These are phyloP conservation scores for Hygrophila difformis DNA, from an alignment of 257 asterid genomes.

Conservation along the genomic window DNA sequence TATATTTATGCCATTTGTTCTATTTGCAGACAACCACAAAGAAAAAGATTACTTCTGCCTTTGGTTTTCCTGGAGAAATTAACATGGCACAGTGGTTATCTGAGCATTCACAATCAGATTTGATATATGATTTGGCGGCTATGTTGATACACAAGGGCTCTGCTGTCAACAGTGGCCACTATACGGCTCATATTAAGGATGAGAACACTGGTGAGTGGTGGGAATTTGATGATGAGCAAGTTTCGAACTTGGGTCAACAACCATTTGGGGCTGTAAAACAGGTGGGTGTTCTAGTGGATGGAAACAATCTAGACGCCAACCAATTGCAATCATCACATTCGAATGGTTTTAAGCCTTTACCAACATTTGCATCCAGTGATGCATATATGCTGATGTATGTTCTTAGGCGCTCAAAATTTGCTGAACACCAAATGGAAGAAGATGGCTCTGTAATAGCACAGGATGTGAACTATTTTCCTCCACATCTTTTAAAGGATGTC, in stretches of 20 bases:
- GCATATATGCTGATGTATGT: conserved; percentile 96
- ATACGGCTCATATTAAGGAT: conserved; percentile 86
- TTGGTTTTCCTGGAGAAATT: conserved; percentile 74
- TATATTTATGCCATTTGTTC: conserved; percentile 18
- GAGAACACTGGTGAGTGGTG: conserved; percentile 84
- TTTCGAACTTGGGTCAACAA: conserved; percentile 68
- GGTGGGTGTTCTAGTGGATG: conserved; percentile 27
- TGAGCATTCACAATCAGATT: conserved; percentile 44
- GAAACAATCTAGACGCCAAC: conserved; percentile 27
- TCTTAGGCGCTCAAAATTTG: conserved; percentile 36
- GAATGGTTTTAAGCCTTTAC: conserved; percentile 32
- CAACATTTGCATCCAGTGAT: conserved; percentile 74
- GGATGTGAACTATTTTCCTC: conserved; percentile 41
- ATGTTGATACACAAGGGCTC: conserved; percentile 93
- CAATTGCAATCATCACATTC: conserved; percentile 30
- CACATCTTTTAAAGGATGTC: conserved; percentile 63
- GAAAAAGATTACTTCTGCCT: conserved; percentile 88
- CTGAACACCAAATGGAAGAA: conserved; percentile 28
- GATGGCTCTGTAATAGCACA: conserved; percentile 22
- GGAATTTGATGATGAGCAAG: conserved; percentile 96
- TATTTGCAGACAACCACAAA: conserved; percentile 78
- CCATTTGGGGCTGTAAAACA: conserved; percentile 59
- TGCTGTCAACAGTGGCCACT: conserved; percentile 95
- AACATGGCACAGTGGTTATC: conserved; percentile 68
- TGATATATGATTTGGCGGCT: conserved; percentile 84